A percentile compares a stretch with the other conserved stretches of the same genome.
Evolutionary conservation across 495 filamentous ascomycete genomes (phyloP).

Genomic region (Trichoderma erinaceum): DNA sequence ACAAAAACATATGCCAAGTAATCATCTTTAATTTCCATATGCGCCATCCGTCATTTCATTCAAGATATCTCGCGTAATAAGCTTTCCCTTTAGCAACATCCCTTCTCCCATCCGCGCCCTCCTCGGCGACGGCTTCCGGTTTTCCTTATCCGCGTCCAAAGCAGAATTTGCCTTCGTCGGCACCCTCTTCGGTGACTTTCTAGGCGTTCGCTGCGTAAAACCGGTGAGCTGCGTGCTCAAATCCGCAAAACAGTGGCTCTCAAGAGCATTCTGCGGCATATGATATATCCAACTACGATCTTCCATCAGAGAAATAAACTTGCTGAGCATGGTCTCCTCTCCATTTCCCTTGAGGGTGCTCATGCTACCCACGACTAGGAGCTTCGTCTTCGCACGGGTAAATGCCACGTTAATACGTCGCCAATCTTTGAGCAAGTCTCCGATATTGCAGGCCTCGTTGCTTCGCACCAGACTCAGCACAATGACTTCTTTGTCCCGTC

Average conservation of each 20-base stretch:
- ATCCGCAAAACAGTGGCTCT: constrained; percentile 61
- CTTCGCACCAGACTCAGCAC: constrained; percentile 80
- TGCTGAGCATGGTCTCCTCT: constrained; percentile 67
- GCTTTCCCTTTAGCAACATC: constrained; percentile 34
- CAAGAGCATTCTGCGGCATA: constrained; percentile 53
- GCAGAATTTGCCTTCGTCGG: constrained; percentile 15
- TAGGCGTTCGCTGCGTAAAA: background rate
- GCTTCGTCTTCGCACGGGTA: constrained; percentile 82
- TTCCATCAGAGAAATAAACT: constrained; percentile 73
- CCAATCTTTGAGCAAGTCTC: constrained; percentile 88
- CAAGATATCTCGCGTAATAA: constrained; percentile 42
- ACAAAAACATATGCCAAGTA: background rate
- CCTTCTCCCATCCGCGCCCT: constrained; percentile 34
- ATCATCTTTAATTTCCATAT: constrained; percentile 20
- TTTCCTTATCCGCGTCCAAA: constrained; percentile 19
- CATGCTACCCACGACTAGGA: constrained; percentile 77
- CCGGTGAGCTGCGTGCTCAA: constrained; percentile 36
- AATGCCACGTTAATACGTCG: constrained; percentile 91
- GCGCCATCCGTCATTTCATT: constrained; percentile 41
- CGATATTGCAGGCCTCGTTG: constrained; percentile 72
- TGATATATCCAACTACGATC: constrained; percentile 68
- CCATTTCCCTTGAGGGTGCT: constrained; percentile 57
- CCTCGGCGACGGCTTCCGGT: constrained; percentile 23
- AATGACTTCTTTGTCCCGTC: constrained; percentile 87
- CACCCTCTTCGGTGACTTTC: constrained; percentile 17